phyloP scores from a whole-genome alignment of 192 early-diverging fungal genomes.

The Dimargaris verticillata region DNA sequence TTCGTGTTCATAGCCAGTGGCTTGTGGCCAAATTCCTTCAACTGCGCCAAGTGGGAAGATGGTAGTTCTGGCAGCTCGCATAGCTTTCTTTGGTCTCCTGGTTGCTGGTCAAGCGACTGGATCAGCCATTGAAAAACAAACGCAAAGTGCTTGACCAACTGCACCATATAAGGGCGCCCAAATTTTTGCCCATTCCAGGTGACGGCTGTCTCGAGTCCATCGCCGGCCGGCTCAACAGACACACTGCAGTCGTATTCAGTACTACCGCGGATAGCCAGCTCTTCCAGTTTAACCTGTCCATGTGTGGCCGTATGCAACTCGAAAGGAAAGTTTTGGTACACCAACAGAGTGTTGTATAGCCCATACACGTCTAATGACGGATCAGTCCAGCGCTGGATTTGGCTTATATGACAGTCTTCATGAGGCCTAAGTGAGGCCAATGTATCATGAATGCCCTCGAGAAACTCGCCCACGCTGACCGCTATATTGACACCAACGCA shows the following conservation, averaged over 20 bases:
- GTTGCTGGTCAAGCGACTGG: no score
- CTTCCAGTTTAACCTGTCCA: background rate
- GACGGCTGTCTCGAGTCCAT: background rate
- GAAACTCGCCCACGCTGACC: background rate
- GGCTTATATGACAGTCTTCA: background rate
- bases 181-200: background rate
- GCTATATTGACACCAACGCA: background rate
- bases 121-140: no score
- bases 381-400: background rate
- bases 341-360: background rate
- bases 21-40: no score
- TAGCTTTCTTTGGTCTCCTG: no score
- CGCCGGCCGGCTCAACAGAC: background rate
- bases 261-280: background rate
- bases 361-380: background rate
- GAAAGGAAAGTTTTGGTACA: background rate
- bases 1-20: no score
- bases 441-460: background rate
- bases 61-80: no score
- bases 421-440: background rate
- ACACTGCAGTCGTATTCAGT: background rate
- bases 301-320: background rate
- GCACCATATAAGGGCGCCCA: background rate
- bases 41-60: no score
- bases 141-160: no score